Conservation (phyloP, 2,329 filamentous ascomycete genomes). For the Pyrenophora seminiperda region DNA sequence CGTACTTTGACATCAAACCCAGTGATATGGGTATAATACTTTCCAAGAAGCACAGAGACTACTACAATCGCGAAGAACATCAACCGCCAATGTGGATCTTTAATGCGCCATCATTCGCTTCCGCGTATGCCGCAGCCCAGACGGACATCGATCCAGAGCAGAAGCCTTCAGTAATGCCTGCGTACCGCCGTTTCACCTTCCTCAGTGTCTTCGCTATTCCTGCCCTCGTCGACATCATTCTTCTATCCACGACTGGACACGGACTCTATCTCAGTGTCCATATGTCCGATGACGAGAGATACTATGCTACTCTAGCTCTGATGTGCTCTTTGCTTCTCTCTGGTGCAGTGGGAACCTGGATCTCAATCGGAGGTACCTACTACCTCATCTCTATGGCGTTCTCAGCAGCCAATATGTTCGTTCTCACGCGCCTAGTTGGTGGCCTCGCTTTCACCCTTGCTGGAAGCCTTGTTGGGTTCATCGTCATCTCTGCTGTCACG, state of each 20-base stretch:
- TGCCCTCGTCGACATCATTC: conserved; percentile 64
- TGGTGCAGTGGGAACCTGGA: conserved; percentile 67
- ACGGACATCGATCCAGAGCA: conserved; percentile 59
- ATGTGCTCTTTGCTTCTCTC: conserved; percentile 65
- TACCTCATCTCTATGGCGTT: conserved; percentile 64
- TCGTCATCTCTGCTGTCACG: conserved; percentile 55
- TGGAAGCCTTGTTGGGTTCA: conserved; percentile 58
- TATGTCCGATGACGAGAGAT: conserved; percentile 57
- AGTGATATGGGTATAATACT: conserved; percentile 45
- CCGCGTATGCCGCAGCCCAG: conserved; percentile 58
- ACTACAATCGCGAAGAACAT: conserved; percentile 50
- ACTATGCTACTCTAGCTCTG: conserved; percentile 62
- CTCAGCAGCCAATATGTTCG: conserved; percentile 61
- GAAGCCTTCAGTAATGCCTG: conserved; percentile 51
- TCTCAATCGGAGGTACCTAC: conserved; percentile 66
- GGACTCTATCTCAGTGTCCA: conserved; percentile 65
- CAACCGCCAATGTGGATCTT: conserved; percentile 58
- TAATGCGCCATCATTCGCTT: conserved; percentile 56
- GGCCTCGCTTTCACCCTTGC: conserved; percentile 58
- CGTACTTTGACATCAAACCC: conserved; percentile 62
- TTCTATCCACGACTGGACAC: conserved; percentile 64
- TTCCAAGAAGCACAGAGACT: conserved; percentile 48
- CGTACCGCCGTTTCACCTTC: conserved; percentile 60
- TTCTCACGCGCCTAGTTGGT: conserved; percentile 59
- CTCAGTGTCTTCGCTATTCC: conserved; percentile 67